phyloP scores from a whole-genome alignment of 306 rosid species.

The Prosopis cineraria region DNA sequence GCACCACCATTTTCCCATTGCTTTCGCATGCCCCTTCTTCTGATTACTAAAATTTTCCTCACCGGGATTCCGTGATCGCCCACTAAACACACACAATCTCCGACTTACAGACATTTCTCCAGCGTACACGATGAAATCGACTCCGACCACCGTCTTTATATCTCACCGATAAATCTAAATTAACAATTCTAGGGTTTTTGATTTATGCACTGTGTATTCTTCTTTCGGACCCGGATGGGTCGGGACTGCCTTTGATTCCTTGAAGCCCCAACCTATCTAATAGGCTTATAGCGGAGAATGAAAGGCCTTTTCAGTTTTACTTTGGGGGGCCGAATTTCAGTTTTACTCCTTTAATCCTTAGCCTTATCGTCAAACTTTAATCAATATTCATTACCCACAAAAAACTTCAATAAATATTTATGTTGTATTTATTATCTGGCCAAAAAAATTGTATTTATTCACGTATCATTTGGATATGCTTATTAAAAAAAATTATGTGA shows the following conservation, averaged over 20 bases:
- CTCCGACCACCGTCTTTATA: background rate
- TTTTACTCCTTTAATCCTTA: too few relatives aligned
- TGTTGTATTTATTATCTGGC: too few relatives aligned
- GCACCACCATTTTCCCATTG: background rate
- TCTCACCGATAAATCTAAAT: background rate
- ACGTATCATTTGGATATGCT: too few relatives aligned
- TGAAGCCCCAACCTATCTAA: background rate
- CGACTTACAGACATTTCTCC: background rate
- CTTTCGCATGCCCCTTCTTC: background rate
- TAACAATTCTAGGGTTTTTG: background rate
- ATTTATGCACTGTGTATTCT: background rate
- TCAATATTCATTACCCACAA: too few relatives aligned
- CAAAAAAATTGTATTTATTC: too few relatives aligned
- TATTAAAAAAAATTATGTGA: too few relatives aligned
- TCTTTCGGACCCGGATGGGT: background rate
- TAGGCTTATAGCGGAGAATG: too few relatives aligned
- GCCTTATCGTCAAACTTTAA: too few relatives aligned
- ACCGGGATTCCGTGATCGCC: background rate
- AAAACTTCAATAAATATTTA: too few relatives aligned
- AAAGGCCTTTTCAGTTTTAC: too few relatives aligned
- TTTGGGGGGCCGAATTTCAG: too few relatives aligned
- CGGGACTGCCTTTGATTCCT: background rate
- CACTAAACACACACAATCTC: too few relatives aligned
- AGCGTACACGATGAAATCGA: background rate
- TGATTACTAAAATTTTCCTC: background rate